These are phyloP conservation scores for Nitzschia palea DNA, from an alignment of 108 stramenopile species.

Conservation along the genomic window DNA sequence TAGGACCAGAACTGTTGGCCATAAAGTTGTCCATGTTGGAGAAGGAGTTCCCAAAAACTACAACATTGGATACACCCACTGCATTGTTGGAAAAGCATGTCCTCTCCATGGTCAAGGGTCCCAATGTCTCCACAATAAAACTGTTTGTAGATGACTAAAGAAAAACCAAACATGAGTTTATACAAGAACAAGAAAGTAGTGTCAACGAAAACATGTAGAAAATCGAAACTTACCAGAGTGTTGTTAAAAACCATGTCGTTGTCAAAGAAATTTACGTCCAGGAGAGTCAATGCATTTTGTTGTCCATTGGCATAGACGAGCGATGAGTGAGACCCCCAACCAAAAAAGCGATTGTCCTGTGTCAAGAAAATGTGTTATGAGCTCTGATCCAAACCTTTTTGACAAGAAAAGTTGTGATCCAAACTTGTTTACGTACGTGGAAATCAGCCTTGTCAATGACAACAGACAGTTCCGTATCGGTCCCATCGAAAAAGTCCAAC, in stretches of 20 bases:
- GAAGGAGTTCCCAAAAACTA: slow-evolving; percentile 28
- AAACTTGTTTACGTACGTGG: neutral
- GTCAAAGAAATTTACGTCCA: slow-evolving; percentile 18
- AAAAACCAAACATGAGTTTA: neutral
- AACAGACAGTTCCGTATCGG: slow-evolving; percentile 16
- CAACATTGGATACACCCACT: slow-evolving; percentile 39
- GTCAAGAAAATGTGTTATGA: neutral
- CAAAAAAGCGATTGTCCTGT: slow-evolving; percentile 29
- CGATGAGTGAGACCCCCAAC: slow-evolving; percentile 28
- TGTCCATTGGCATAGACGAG: slow-evolving; percentile 37
- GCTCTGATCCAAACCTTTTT: neutral
- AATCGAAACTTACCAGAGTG: slow-evolving; percentile 11
- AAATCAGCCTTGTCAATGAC: slow-evolving; percentile 37
- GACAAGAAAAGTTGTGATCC: neutral
- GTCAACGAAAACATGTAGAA: neutral
- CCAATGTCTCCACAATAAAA: slow-evolving; percentile 40
- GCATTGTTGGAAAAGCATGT: slow-evolving; percentile 41
- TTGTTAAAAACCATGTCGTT: slow-evolving; percentile 41
- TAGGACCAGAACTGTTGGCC: slow-evolving; percentile 16
- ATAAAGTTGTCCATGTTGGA: slow-evolving; percentile 20
- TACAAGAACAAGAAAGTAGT: neutral
- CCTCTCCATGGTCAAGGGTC: slow-evolving; percentile 25
- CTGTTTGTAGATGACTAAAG: slow-evolving; percentile 28
- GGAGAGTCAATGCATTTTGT: slow-evolving; percentile 33
- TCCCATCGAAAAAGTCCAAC: slow-evolving; percentile 41